phyloP scores from a whole-genome alignment of 106 monocot species.

The Dioscorea dumetorum region DNA sequence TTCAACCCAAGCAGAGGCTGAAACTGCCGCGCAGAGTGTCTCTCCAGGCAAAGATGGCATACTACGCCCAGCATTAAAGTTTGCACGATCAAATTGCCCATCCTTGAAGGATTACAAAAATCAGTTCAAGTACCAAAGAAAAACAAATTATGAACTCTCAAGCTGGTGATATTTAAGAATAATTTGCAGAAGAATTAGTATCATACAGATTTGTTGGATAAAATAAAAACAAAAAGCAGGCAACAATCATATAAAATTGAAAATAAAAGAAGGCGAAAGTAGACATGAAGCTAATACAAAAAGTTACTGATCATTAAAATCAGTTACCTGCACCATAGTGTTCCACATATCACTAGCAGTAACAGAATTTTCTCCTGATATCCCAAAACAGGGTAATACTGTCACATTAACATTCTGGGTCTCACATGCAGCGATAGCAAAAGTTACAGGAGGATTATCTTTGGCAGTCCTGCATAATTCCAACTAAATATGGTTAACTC shows the following conservation, averaged over 20 bases:
- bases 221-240: too few relatives aligned
- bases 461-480: constrained; percentile 74
- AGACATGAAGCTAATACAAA: not conserved
- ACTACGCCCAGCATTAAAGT: constrained; percentile 60
- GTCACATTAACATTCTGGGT: constrained; percentile 98
- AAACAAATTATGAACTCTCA: not conserved
- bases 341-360: constrained; percentile 94
- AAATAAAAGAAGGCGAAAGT: too few relatives aligned
- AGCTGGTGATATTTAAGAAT: not conserved
- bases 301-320: not conserved
- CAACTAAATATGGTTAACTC: not conserved
- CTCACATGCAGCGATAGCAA: constrained; percentile 97
- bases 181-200: not conserved
- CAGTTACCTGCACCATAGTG: constrained; percentile 68
- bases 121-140: not conserved
- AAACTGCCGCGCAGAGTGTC: constrained; percentile 80
- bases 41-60: constrained; percentile 76
- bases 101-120: constrained; percentile 24
- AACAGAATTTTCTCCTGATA: constrained; percentile 48
- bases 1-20: constrained; percentile 90
- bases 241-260: too few relatives aligned
- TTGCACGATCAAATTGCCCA: constrained; percentile 75
- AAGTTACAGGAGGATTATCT: constrained; percentile 96
- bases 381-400: constrained; percentile 78
- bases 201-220: too few relatives aligned